phyloP scores from a whole-genome alignment of 176 grass and related monocot species.

The Alloteropsis semialata region DNA sequence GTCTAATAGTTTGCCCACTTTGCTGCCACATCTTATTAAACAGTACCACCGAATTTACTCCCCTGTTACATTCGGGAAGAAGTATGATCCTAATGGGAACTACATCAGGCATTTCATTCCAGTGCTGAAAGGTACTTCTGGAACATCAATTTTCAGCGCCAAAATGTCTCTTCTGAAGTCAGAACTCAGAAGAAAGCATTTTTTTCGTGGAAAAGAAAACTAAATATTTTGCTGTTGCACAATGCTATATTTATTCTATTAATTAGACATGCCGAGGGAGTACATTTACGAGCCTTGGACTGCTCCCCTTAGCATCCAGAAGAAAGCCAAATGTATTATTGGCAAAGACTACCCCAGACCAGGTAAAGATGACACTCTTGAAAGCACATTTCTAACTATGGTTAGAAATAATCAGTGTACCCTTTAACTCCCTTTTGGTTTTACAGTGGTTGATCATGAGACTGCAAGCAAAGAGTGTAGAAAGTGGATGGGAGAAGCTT shows the following conservation, averaged over 20 bases:
- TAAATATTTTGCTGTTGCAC: neutral
- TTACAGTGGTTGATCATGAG: conserved; percentile 76
- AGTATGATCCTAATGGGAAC: conserved; percentile 85
- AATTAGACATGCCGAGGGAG: conserved; percentile 80
- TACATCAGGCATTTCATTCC: conserved; percentile 91
- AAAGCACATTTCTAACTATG: neutral
- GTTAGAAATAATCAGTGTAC: neutral
- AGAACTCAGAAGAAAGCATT: neutral
- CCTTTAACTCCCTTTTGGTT: neutral
- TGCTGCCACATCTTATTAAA: neutral
- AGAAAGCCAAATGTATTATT: conserved; percentile 85
- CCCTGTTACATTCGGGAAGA: conserved; percentile 85
- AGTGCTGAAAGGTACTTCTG: conserved; percentile 62
- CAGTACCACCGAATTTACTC: conserved; percentile 90
- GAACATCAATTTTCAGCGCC: conserved; percentile 10
- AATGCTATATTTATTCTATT: neutral
- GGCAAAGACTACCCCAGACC: conserved; percentile 83
- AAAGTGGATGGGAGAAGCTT: conserved; percentile 74
- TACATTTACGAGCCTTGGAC: conserved; percentile 97
- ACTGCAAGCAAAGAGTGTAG: conserved; percentile 79
- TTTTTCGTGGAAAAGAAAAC: neutral
- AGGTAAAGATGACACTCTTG: conserved; percentile 39
- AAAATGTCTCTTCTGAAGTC: neutral
- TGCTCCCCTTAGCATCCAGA: conserved; percentile 72
- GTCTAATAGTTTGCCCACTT: conserved; percentile 12